Percentiles rank a stretch among this genome's conserved stretches.
These are phyloP conservation scores for Mycena latifolia DNA, from an alignment of 768 basidiomycete genomes.

Conservation along the genomic window DNA sequence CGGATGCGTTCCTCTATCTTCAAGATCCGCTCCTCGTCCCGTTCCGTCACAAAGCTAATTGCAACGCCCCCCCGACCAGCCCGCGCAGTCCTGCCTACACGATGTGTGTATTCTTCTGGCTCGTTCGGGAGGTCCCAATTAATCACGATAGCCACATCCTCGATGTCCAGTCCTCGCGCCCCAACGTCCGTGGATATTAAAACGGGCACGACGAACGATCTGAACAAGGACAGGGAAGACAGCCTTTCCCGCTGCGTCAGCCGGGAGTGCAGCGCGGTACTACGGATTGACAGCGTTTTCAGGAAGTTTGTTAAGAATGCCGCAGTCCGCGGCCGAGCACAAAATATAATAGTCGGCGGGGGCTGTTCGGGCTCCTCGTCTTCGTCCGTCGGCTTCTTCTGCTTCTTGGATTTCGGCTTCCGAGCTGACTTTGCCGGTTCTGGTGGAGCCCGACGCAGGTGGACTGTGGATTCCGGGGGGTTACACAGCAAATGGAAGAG, in stretches of 20 bases:
- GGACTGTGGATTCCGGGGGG: constrained; percentile 83
- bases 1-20: constrained; percentile 90
- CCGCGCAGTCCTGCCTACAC: constrained; percentile 94
- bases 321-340: constrained; percentile 84
- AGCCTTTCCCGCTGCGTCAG: constrained; percentile 93
- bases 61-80: constrained; percentile 91
- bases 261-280: constrained; percentile 92
- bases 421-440: constrained; percentile 55
- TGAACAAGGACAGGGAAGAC: constrained; percentile 86
- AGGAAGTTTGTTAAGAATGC: constrained; percentile 89
- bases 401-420: constrained; percentile 49
- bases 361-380: constrained; percentile 76
- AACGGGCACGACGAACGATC: constrained; percentile 88
- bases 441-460: constrained; percentile 74
- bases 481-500: constrained; percentile 91
- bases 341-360: constrained; percentile 98
- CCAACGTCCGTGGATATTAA: constrained; percentile 97
- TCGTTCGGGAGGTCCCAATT: constrained; percentile 97
- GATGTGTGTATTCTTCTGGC: constrained; percentile 95
- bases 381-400: constrained; percentile 54
- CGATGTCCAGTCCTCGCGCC: constrained; percentile 94
- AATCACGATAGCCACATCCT: constrained; percentile 94
- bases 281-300: constrained; percentile 83
- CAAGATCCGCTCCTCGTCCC: constrained; percentile 87
- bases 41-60: constrained; percentile 95